Base-by-base conservation (phyloP, 148 eudicot genomes). In the Chenopodium quinoa region DNA sequence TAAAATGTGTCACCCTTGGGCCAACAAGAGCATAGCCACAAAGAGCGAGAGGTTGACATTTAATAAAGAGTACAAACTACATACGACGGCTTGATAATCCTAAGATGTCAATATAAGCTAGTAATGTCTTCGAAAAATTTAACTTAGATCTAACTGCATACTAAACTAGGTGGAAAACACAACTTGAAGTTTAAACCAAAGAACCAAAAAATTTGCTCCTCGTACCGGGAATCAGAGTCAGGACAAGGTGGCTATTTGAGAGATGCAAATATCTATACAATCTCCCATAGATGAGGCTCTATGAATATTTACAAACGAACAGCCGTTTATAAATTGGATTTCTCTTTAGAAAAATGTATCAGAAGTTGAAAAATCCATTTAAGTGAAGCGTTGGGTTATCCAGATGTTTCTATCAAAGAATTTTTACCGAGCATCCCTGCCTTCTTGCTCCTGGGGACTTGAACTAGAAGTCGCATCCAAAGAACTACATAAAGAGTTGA, bases 401-500 rank as follows among this genome's bases (percentile, higher is more conserved):
- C 63, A 40, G 23, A 29, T 83, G 67, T 19, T 67, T 32, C 20
- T 40, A 63, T 58, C 14, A 17, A 75, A 11, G 9, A 32, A 25
- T 47, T 71, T 74, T 67, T 82, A 79, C 58, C 80, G 72, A 1
- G 63, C 75, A 78, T 79, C 85, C 58, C 84, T 85, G 27, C 87
- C 85, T 11, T 82, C 77, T 71, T 82, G 74, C 48, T 58, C 83
- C 44, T 31, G 77, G 65, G 80, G 77, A 73, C 69, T 82, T 29
- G 70, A 82, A 76, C 83, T 81, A 31, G 79, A 79, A 23, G 75
- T 78, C 54, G 65, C 73, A 78, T 87, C 87, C 62, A 62, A 79
- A 74, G 81, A 74, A 84, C 91, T 89, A 85, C 81, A 73, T 34
- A 23, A 31, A 73, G 73, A 47, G n/a, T 29, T 9, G 25, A 52